These are phyloP conservation scores for Myriosclerotinia duriaeana DNA, from an alignment of 2,329 filamentous ascomycete genomes.

Conservation along the genomic window DNA sequence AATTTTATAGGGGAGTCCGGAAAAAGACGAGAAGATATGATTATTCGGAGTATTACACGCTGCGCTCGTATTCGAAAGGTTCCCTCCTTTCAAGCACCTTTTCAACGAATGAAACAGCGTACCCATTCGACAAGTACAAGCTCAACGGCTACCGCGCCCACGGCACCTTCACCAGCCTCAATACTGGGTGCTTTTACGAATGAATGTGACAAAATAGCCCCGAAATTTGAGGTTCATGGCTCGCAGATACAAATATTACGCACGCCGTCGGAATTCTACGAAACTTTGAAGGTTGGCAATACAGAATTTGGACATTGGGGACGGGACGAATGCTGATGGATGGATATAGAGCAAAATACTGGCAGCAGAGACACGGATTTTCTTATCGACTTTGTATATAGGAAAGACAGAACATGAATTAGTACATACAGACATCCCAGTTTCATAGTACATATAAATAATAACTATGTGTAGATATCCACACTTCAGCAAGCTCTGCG, in stretches of 20 bases:
- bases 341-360: slow-evolving; percentile 70
- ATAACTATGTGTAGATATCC: slow-evolving; percentile 55
- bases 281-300: slow-evolving; percentile 73
- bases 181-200: slow-evolving; percentile 60
- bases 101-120: slow-evolving; percentile 33
- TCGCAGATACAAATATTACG: slow-evolving; percentile 77
- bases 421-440: slow-evolving; percentile 30
- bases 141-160: slow-evolving; percentile 26
- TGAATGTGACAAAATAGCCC: slow-evolving; percentile 85
- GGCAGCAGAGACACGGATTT: slow-evolving; percentile 75
- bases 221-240: slow-evolving; percentile 82
- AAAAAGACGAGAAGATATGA: slow-evolving; percentile 37
- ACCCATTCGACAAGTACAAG: slow-evolving; percentile 39
- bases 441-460: slow-evolving; percentile 1
- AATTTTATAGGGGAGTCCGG: slow-evolving; percentile 1
- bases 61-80: slow-evolving; percentile 39
- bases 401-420: slow-evolving; percentile 90
- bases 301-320: slow-evolving; percentile 11
- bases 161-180: slow-evolving; percentile 49
- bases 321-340: slow-evolving; percentile 34
- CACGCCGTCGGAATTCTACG: slow-evolving; percentile 86
- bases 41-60: slow-evolving; percentile 41
- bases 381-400: slow-evolving; percentile 94
- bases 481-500: slow-evolving; percentile 74
- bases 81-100: slow-evolving; percentile 31